These are phyloP conservation scores for Hyphopichia pseudoburtonii DNA, from an alignment of 1,139 yeast species.

Conservation along the genomic window DNA sequence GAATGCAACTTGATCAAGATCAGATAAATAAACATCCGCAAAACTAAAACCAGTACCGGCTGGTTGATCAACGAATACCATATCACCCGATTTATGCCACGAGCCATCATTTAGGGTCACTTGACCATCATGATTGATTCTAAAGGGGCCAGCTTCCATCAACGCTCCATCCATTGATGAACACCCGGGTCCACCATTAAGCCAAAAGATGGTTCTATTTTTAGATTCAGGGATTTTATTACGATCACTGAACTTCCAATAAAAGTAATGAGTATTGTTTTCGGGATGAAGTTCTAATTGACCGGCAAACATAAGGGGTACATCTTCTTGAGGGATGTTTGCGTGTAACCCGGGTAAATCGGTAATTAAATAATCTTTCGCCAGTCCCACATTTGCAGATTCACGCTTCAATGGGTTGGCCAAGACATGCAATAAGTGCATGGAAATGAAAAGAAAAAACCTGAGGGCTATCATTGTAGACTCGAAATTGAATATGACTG, in stretches of 20 bases:
- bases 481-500: too few relatives aligned
- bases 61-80: conserved; percentile 92
- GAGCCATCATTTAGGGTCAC: conserved; percentile 66
- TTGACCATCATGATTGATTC: conserved; percentile 50
- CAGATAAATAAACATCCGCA: conserved; percentile 54
- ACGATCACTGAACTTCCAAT: conserved; percentile 65
- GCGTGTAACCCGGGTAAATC: conserved; percentile 41
- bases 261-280: conserved; percentile 66
- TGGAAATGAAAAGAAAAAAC: too few relatives aligned
- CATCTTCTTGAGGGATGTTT: conserved; percentile 29
- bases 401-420: conserved; percentile 1
- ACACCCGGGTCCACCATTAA: conserved; percentile 98
- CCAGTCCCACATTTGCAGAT: conserved; percentile 1
- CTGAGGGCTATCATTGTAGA: too few relatives aligned
- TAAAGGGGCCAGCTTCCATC: conserved; percentile 88
- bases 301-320: conserved; percentile 69
- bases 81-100: conserved; percentile 80
- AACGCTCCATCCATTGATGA: conserved; percentile 97
- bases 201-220: conserved; percentile 68
- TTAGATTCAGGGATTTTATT: conserved; percentile 30
- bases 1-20: conserved; percentile 55
- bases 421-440: too few relatives aligned
- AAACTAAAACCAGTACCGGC: conserved; percentile 90
- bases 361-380: conserved; percentile 30
- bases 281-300: conserved; percentile 59